Conservation (phyloP, 1,139 yeast genomes). For the Tardiomyces blankii region DNA sequence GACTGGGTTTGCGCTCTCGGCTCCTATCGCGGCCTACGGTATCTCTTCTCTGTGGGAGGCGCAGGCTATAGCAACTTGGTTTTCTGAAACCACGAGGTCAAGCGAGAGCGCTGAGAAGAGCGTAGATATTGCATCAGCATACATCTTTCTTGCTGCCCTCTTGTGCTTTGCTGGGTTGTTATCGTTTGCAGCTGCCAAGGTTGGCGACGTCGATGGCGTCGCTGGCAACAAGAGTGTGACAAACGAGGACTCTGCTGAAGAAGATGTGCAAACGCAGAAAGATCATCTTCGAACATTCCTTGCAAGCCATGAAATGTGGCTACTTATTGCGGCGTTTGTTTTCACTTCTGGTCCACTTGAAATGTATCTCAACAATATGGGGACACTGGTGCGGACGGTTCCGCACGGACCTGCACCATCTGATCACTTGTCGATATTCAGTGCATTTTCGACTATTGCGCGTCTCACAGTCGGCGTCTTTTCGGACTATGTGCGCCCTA, state of each 20-base stretch:
- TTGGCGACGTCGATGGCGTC: slow-evolving; percentile 8
- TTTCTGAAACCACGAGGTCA: slow-evolving; percentile 20
- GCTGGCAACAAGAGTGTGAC: neutral
- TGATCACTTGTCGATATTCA: slow-evolving; percentile 43
- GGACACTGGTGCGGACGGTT: slow-evolving; percentile 36
- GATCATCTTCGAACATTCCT: slow-evolving; percentile 31
- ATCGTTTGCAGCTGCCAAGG: slow-evolving; percentile 16
- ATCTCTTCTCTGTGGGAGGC: slow-evolving; percentile 53
- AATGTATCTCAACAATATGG: slow-evolving; percentile 77
- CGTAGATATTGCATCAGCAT: neutral
- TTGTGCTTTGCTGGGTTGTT: slow-evolving; percentile 17
- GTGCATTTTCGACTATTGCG: slow-evolving; percentile 47
- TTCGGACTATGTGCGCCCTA: slow-evolving; percentile 37
- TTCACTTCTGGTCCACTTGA: slow-evolving; percentile 79
- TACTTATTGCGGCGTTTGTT: slow-evolving; percentile 51
- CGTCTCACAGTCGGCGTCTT: slow-evolving; percentile 57
- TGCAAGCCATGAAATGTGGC: slow-evolving; percentile 53
- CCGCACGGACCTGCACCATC: slow-evolving; percentile 26
- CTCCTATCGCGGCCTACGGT: slow-evolving; percentile 85
- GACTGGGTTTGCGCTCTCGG: slow-evolving; percentile 72
- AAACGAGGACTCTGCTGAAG: slow-evolving; percentile 7
- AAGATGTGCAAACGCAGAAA: neutral
- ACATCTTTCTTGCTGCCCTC: slow-evolving; percentile 34
- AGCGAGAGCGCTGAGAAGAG: neutral
- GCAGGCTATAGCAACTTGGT: slow-evolving; percentile 23